Evolutionary conservation across 176 grass and related monocot species (phyloP), one percentile per base, ranked within the genome.

Genomic region (Panicum miliaceum): DNA sequence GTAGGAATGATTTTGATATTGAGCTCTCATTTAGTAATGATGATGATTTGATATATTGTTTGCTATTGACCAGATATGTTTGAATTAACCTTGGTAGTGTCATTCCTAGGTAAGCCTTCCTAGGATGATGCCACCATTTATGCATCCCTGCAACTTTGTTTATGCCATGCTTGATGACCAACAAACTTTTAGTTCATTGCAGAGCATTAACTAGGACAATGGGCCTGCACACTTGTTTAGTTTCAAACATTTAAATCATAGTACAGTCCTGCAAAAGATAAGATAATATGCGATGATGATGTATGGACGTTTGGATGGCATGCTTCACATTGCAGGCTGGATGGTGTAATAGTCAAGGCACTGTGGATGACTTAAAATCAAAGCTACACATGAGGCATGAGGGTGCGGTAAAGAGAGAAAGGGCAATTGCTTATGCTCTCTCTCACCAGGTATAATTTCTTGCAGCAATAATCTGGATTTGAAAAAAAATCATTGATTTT

Each of bases 301-400:
- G n/a, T 29, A 6, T 63, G 23, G 23, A 46, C 12, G 3, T 53
- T 81, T 85, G 29, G 34, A 43, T 89, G 52, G 0, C 18, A 77
- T 77, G 82, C 4, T 87, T 80, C 25, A 47, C 78, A 77, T 69
- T 88, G 12, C 68, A 98, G 95, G 85, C 81, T 42, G 90, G 92
- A 82, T 98, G 95, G 95, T 98, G 95, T 76, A 85, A 91, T 60
- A 91, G 87, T 70, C 92, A 78, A 76, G 90, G 92, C 47, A 98
- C 89, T 64, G 41, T 91, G 26, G 89, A 90, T 65, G 95, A 93
- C 65, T 34, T 98, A 11, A 91, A 54, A 88, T 68, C 92, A 66
- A 95, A 93, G 78, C 77, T 95, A 40, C 84, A 95, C 12, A 88
- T 95, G 90, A 98, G 89, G 84, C 90, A 90, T 42, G 89, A 93